Percentiles rank a stretch among this genome's conserved stretches.
Conservation (phyloP, 345 rosid species). For the Tarenaya hassleriana region DNA sequence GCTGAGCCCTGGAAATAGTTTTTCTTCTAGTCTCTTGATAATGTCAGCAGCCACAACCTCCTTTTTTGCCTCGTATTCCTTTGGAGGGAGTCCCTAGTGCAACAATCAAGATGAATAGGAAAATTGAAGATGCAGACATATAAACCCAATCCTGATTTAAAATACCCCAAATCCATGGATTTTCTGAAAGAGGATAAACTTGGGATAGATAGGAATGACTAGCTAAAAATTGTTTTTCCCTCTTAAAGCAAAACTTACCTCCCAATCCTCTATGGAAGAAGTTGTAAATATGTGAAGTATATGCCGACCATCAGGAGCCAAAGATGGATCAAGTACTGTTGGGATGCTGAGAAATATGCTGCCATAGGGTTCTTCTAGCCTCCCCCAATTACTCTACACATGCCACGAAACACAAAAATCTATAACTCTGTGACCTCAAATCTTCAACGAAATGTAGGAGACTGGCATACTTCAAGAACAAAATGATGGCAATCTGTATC, state of each 20-base stretch:
- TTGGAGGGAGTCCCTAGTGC: slow-evolving; percentile 59
- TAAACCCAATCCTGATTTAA: no score
- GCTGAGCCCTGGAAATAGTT: slow-evolving; percentile 74
- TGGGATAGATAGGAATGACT: not conserved
- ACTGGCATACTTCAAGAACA: slow-evolving; percentile 64
- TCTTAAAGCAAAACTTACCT: slow-evolving; percentile 36
- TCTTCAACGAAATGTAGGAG: slow-evolving; percentile 12
- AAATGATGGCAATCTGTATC: slow-evolving; percentile 96
- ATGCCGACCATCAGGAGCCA: slow-evolving; percentile 80
- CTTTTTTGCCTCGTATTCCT: slow-evolving; percentile 81
- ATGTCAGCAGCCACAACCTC: slow-evolving; percentile 51
- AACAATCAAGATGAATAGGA: not conserved
- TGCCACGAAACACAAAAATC: not conserved
- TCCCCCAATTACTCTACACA: slow-evolving; percentile 61
- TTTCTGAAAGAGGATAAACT: not conserved
- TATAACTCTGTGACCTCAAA: not conserved
- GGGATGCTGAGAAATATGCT: slow-evolving; percentile 97
- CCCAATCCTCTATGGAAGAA: slow-evolving; percentile 84
- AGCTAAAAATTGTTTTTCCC: slow-evolving; percentile 11
- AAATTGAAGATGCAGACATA: not conserved
- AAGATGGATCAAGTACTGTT: slow-evolving; percentile 74
- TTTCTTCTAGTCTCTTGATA: slow-evolving; percentile 68
- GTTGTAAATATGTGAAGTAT: slow-evolving; percentile 89
- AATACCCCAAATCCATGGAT: not conserved
- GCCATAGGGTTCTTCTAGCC: slow-evolving; percentile 77